A percentile compares a stretch with the other conserved stretches of the same genome.
These are phyloP conservation scores for Lentinula sp. DNA, from an alignment of 768 basidiomycete species.

Conservation along the genomic window DNA sequence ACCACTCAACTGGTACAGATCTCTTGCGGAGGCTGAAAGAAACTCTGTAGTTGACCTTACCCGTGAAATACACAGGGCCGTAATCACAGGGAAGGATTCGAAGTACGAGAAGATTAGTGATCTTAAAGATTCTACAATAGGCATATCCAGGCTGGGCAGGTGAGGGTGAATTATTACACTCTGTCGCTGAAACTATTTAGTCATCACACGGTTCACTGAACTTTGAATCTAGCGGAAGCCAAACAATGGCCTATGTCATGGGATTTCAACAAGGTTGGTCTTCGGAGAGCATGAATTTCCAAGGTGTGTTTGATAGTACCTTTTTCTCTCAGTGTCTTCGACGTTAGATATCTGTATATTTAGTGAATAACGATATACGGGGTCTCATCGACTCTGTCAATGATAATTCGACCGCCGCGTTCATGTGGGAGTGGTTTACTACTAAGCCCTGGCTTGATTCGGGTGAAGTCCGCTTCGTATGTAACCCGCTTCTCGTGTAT, in stretches of 20 bases:
- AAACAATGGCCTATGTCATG: slow-evolving; percentile 96
- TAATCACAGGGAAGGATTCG: slow-evolving; percentile 80
- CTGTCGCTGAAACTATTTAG: background rate
- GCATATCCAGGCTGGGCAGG: slow-evolving; percentile 89
- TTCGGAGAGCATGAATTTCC: slow-evolving; percentile 56
- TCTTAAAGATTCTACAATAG: slow-evolving; percentile 75
- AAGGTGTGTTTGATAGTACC: slow-evolving; percentile 38
- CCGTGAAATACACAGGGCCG: slow-evolving; percentile 58
- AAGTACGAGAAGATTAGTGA: slow-evolving; percentile 66
- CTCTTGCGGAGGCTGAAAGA: background rate
- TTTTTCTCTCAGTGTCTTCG: background rate
- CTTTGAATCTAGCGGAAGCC: slow-evolving; percentile 55
- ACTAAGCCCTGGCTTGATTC: slow-evolving; percentile 69
- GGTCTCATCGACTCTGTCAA: slow-evolving; percentile 85
- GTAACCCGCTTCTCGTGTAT: slow-evolving; percentile 20
- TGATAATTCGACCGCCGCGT: slow-evolving; percentile 80
- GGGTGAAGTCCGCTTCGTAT: slow-evolving; percentile 78
- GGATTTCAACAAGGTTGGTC: slow-evolving; percentile 83
- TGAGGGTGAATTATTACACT: slow-evolving; percentile 15
- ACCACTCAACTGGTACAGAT: slow-evolving; percentile 74
- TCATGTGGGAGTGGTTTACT: slow-evolving; percentile 95
- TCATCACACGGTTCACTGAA: background rate
- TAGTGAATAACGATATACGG: slow-evolving; percentile 78
- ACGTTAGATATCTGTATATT: background rate
- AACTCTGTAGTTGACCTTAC: background rate